Evolutionary conservation across 2,329 filamentous ascomycete species (phyloP).

Genomic region (Rutstroemia sp.): DNA sequence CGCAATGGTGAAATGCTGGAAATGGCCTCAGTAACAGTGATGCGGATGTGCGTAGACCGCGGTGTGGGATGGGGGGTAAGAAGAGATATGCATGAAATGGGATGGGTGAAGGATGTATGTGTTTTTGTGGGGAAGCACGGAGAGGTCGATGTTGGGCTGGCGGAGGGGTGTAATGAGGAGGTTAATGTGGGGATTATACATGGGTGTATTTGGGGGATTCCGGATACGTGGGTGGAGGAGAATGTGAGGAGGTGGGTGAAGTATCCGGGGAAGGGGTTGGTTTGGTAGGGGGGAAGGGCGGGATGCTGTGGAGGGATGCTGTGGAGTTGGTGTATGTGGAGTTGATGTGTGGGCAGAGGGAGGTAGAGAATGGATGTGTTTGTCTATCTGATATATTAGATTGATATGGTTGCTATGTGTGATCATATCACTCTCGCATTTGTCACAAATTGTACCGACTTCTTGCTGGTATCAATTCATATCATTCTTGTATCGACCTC

Average conservation of each 20-base stretch:
- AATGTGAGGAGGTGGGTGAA: constrained; percentile 4
- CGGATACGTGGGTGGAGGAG: constrained; percentile 1
- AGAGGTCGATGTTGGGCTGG: neutral
- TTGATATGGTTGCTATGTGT: too few relatives aligned
- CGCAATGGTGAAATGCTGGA: too few relatives aligned
- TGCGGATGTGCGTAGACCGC: too few relatives aligned
- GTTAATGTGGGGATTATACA: constrained; percentile 1
- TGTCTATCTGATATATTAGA: too few relatives aligned
- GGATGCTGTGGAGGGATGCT: too few relatives aligned
- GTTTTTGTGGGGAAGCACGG: neutral
- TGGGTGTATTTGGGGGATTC: neutral
- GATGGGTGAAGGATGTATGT: neutral
- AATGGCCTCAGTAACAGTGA: too few relatives aligned
- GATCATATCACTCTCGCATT: too few relatives aligned
- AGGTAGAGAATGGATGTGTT: too few relatives aligned
- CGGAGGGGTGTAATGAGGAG: neutral
- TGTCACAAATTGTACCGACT: too few relatives aligned
- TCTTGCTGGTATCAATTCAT: too few relatives aligned
- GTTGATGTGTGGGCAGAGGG: too few relatives aligned
- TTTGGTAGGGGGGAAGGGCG: neutral
- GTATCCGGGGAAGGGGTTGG: neutral
- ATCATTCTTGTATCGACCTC: too few relatives aligned
- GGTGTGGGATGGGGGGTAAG: neutral
- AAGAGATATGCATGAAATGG: neutral
- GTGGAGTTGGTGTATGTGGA: neutral